phyloP scores from a whole-genome alignment of 2,329 filamentous ascomycete genomes.

The Xylariaceae sp. region DNA sequence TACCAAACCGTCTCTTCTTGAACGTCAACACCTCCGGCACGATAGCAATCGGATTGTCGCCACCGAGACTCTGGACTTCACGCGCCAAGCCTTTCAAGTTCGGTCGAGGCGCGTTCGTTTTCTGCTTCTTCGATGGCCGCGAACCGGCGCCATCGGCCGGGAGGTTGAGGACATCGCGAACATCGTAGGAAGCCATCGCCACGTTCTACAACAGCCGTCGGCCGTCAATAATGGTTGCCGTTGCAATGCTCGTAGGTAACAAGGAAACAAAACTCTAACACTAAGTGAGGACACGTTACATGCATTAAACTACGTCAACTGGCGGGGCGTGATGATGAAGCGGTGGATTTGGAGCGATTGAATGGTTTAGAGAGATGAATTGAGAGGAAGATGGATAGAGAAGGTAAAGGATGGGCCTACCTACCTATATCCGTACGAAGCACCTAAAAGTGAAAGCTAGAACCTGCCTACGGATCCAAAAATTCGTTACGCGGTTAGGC shows the following conservation, averaged over 20 bases:
- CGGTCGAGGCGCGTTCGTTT: constrained; percentile 54
- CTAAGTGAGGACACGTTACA: not conserved
- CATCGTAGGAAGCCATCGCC: constrained; percentile 69
- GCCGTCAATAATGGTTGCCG: not conserved
- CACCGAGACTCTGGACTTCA: constrained; percentile 60
- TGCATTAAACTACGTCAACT: not conserved
- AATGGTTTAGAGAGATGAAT: not conserved
- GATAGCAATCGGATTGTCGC: constrained; percentile 62
- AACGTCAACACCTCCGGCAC: constrained; percentile 55
- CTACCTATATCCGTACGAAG: no score
- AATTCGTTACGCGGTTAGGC: no score
- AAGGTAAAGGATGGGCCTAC: no score
- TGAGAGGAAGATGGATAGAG: not conserved
- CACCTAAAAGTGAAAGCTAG: no score
- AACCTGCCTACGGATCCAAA: no score
- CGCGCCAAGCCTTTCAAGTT: constrained; percentile 60
- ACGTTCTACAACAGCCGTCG: not conserved
- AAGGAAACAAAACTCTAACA: not conserved
- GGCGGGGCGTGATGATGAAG: not conserved
- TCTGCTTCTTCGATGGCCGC: constrained; percentile 69
- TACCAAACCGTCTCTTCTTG: constrained; percentile 53
- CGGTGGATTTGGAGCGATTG: not conserved
- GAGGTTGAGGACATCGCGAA: constrained; percentile 83
- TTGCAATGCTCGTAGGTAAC: not conserved
- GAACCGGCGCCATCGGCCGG: constrained; percentile 52